Evolutionary conservation across 257 asterid genomes (phyloP).

Genomic region (Scutellaria baicalensis): DNA sequence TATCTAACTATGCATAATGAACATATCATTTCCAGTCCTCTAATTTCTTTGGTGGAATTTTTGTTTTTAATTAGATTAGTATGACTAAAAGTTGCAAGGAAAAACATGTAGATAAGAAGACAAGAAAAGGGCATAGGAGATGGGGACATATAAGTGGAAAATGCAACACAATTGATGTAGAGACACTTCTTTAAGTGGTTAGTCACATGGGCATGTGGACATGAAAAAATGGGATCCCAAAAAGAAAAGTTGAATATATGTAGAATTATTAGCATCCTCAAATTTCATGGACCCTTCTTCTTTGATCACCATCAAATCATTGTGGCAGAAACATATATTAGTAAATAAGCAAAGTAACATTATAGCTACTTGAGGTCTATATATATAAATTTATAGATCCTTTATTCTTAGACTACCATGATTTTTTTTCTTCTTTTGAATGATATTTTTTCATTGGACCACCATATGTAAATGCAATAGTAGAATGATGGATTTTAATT

Average conservation of each 20-base stretch:
- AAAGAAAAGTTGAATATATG: not conserved
- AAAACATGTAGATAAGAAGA: slow-evolving; percentile 12
- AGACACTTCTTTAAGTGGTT: slow-evolving; percentile 27
- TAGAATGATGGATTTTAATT: too few species aligned
- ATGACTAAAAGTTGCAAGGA: not conserved
- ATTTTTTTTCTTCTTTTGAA: not conserved
- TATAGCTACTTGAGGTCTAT: not conserved
- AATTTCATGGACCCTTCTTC: slow-evolving; percentile 31
- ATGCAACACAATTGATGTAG: slow-evolving; percentile 23
- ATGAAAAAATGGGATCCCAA: slow-evolving; percentile 19
- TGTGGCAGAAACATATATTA: not conserved
- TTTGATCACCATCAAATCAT: slow-evolving; percentile 20
- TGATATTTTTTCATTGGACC: not conserved
- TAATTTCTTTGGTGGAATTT: too few species aligned
- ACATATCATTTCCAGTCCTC: too few species aligned
- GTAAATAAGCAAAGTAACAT: not conserved
- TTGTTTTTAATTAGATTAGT: too few species aligned
- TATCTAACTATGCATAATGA: too few species aligned
- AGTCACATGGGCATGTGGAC: slow-evolving; percentile 38
- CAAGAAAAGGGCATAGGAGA: slow-evolving; percentile 8
- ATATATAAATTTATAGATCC: slow-evolving; percentile 1
- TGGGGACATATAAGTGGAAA: slow-evolving; percentile 28
- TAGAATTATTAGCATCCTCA: slow-evolving; percentile 23
- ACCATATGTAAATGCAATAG: not conserved
- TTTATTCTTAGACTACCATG: not conserved